Conservation (phyloP, 768 basidiomycete genomes). For the Melanogaster broomeanus region DNA sequence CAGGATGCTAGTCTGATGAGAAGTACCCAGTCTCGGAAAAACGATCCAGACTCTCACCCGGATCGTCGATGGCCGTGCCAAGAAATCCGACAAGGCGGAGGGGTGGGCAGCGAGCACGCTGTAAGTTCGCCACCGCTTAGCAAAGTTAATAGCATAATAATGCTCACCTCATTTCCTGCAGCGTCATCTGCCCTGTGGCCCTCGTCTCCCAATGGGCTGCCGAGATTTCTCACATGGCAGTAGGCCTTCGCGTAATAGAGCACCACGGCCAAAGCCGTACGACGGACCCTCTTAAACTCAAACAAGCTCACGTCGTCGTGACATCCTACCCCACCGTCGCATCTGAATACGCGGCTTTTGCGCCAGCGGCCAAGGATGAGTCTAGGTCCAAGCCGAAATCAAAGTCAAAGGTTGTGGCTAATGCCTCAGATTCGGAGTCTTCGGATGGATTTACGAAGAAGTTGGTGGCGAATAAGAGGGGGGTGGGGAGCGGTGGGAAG, state of each 20-base stretch:
- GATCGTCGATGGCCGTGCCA: constrained; percentile 80
- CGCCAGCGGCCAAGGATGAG: constrained; percentile 55
- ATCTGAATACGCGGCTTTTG: constrained; percentile 68
- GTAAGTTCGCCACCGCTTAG: constrained; percentile 40
- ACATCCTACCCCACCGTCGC: constrained; percentile 87
- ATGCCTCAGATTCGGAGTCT: constrained; percentile 32
- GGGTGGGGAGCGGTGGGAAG: constrained; percentile 42
- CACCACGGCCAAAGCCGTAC: constrained; percentile 83
- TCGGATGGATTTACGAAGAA: constrained; percentile 42
- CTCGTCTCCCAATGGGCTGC: constrained; percentile 90
- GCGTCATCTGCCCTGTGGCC: constrained; percentile 85
- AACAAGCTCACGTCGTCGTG: constrained; percentile 69
- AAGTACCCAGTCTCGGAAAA: constrained; percentile 66
- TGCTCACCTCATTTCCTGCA: constrained; percentile 28
- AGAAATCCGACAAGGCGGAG: constrained; percentile 65
- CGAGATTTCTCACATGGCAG: constrained; percentile 76
- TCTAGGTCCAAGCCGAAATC: constrained; percentile 45
- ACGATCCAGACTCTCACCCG: constrained; percentile 90
- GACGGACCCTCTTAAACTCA: constrained; percentile 57
- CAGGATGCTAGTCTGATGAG: constrained; percentile 4
- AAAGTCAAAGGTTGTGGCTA: constrained; percentile 32
- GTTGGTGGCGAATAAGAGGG: constrained; percentile 43
- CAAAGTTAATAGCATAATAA: neutral
- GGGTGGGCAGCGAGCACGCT: constrained; percentile 75
- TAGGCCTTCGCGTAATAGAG: constrained; percentile 66